Base-by-base conservation (phyloP, 192 early-diverging fungal genomes). In the Podila horticola region DNA sequence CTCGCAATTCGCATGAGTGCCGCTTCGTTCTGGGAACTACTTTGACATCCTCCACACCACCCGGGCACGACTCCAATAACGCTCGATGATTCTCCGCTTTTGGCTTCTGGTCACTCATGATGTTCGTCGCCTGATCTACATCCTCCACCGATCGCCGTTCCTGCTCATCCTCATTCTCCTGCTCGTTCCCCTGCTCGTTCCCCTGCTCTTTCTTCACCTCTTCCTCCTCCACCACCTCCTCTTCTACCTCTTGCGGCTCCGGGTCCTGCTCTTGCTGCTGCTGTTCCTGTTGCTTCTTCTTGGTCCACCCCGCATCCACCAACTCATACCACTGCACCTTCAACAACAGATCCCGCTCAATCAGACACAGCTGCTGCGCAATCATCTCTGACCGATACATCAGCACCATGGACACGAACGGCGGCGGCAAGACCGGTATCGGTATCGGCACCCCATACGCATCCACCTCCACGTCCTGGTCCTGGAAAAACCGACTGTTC, bases 361-460 rank as follows among this genome's bases (percentile, higher is more conserved):
- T 87, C 22, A 87, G 67, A 76, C 90, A 91, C 17, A 91, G 59
- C 38, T 91, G 90, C 50, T 89, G 86, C 9, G 88, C 87, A 67
- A 91, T 82, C n/a, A 52, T 26, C 62, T 85, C 87, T 17, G 88
- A 87, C 12, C 87, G 71, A 34, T 86, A 69, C 11, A 62, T 61
- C 29, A 91, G 68, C 20, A 90, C 82, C 36, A 85, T 64, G 31
- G 84, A 77, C 36, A 50, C 30, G 36, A 68, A 58, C 19, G 63
- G 66, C 33, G 69, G 67, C 4, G 63, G 26, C 1, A 69, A 74
- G 36, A 76, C 58, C 41, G 17, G 49, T 17, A 2, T 20, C 6
- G 20, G 52, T 17, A 45, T 17, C 41, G 41, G 41, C 13, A 45
- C 41, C 4, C 41, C 41, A 45, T 10, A 45, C 4, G 8, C 8